A percentile compares a stretch with the other conserved stretches of the same genome.
These are phyloP conservation scores for Piper longum DNA, from an alignment of 164 flowering plant genomes.

Conservation along the genomic window DNA sequence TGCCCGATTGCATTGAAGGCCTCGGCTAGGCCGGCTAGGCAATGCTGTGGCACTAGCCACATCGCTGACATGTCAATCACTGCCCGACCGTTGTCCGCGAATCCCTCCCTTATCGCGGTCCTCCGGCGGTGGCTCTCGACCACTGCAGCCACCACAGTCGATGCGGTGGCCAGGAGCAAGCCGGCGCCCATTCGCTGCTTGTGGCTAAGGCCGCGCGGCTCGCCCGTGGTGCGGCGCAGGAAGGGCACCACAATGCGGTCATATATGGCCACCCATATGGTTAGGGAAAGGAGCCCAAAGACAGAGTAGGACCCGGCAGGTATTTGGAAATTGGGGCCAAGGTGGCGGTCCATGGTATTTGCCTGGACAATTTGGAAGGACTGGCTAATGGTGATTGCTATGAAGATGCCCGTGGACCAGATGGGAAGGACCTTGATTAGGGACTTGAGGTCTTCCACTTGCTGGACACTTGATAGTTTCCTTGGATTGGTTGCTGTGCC, in stretches of 20 bases:
- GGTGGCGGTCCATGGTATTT: slow-evolving; percentile 36
- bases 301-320: slow-evolving; percentile 40
- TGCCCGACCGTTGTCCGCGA: slow-evolving; percentile 7
- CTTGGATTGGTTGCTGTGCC: slow-evolving; percentile 26
- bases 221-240: slow-evolving; percentile 18
- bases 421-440: slow-evolving; percentile 30
- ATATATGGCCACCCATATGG: slow-evolving; percentile 35
- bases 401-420: slow-evolving; percentile 34
- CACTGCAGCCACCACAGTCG: slow-evolving; percentile 16
- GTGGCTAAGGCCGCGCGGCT: slow-evolving; percentile 20
- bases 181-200: slow-evolving; percentile 44
- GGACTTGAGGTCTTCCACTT: slow-evolving; percentile 39
- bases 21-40: slow-evolving; percentile 56
- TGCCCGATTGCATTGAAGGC: slow-evolving; percentile 68
- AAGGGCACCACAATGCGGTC: slow-evolving; percentile 30
- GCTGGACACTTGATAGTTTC: slow-evolving; percentile 30
- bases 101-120: slow-evolving; percentile 31
- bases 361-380: slow-evolving; percentile 34
- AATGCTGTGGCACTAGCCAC: slow-evolving; percentile 65
- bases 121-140: slow-evolving; percentile 37
- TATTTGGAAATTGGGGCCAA: slow-evolving; percentile 29
- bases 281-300: slow-evolving; percentile 17
- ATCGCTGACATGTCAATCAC: slow-evolving; percentile 63
- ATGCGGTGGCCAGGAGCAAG: slow-evolving; percentile 12
- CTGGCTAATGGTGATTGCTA: slow-evolving; percentile 14